A percentile compares a stretch with the other conserved stretches of the same genome.
Evolutionary conservation across 2,329 filamentous ascomycete species (phyloP).

Genomic region (Oidium heveae): DNA sequence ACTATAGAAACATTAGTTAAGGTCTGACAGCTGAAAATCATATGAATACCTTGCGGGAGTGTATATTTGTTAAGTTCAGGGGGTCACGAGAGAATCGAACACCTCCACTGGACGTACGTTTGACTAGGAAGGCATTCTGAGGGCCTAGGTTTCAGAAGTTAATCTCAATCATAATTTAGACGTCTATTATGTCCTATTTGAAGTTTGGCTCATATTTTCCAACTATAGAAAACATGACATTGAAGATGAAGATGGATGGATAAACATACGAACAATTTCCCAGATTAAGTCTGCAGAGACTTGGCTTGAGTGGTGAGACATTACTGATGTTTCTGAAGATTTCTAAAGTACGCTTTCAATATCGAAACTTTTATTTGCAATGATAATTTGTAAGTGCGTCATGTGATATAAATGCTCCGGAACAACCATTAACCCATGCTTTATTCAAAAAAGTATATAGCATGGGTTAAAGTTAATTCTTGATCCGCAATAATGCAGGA

Average conservation of each 20-base stretch:
- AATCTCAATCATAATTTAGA: background rate
- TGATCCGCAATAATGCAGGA: no score
- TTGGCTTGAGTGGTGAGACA: conserved; percentile 36
- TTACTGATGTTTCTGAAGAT: conserved; percentile 4
- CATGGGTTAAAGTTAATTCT: no score
- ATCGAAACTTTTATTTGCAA: no score
- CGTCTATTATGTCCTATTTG: no score
- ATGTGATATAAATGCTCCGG: no score
- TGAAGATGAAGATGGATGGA: background rate
- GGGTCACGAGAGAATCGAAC: conserved; percentile 84
- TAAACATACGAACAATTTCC: conserved; percentile 72
- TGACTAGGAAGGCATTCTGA: conserved; percentile 80
- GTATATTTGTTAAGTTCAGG: conserved; percentile 76
- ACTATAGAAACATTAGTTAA: conserved; percentile 23
- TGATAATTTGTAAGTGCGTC: no score
- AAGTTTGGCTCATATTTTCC: no score
- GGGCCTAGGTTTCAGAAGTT: conserved; percentile 31
- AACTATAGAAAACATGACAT: no score
- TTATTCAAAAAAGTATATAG: no score
- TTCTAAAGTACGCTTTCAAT: no score
- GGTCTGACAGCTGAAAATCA: background rate
- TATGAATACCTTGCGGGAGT: conserved; percentile 57
- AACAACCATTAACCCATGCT: no score
- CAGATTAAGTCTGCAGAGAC: conserved; percentile 81
- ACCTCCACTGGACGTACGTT: conserved; percentile 58